phyloP scores from a whole-genome alignment of 2,329 filamentous ascomycete species.

The Beauveria sp. region DNA sequence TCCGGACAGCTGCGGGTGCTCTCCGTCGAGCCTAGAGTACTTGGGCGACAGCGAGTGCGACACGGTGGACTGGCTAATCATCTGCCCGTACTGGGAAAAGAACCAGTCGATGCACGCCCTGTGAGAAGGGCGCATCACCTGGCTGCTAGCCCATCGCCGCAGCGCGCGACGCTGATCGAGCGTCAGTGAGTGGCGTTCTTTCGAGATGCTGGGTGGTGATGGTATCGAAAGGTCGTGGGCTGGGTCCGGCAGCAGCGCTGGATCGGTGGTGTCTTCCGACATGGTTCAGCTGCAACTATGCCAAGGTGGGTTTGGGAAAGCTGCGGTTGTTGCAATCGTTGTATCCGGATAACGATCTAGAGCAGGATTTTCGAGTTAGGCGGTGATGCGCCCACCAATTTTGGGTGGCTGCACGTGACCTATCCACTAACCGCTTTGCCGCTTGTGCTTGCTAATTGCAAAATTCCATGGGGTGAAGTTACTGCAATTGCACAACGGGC shows the following conservation, averaged over 20 bases:
- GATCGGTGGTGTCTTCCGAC: conserved; percentile 31
- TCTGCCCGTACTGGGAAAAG: conserved; percentile 47
- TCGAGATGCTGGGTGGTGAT: conserved; percentile 17
- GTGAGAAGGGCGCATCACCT: conserved; percentile 49
- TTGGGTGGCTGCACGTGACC: conserved; percentile 10
- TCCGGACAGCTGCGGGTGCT: conserved; percentile 52
- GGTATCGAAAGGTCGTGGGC: conserved; percentile 21
- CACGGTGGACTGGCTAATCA: conserved; percentile 56
- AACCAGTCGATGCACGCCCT: conserved; percentile 60
- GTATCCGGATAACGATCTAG: conserved; percentile 9
- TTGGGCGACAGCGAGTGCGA: conserved; percentile 55
- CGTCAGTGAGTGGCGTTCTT: conserved; percentile 52
- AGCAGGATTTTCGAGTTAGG: conserved; percentile 25
- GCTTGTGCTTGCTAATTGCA: conserved; percentile 11
- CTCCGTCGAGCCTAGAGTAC: conserved; percentile 53
- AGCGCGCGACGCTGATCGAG: conserved; percentile 55
- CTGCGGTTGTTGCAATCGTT: conserved; percentile 24
- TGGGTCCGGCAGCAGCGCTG: conserved; percentile 27
- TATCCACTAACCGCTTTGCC: background rate
- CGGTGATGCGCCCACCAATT: conserved; percentile 19
- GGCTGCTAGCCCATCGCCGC: conserved; percentile 51
- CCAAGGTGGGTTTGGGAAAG: conserved; percentile 7
- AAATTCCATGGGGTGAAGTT: background rate
- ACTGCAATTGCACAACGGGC: conserved; percentile 8
- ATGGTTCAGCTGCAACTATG: conserved; percentile 22